Conservation (phyloP, 192 early-diverging fungal genomes). For the Spinellus fusiger region DNA sequence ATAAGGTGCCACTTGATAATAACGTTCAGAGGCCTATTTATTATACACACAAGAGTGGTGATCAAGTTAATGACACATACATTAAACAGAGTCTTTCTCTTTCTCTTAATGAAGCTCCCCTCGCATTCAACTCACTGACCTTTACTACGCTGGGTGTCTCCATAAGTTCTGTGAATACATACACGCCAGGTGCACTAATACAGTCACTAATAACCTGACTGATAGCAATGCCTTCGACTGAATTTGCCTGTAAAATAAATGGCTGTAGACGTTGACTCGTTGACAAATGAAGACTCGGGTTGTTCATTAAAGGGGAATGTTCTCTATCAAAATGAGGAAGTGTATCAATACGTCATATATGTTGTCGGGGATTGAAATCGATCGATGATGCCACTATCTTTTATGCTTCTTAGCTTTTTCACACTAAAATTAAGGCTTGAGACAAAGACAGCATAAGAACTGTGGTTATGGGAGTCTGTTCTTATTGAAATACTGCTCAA, state of each 20-base stretch:
- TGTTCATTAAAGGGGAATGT: no score
- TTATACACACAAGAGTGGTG: no score
- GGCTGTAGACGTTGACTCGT: slow-evolving; percentile 56
- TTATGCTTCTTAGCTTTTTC: no score
- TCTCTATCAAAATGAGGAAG: no score
- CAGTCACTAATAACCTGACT: slow-evolving; percentile 69
- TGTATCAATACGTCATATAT: no score
- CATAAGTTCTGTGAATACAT: slow-evolving; percentile 74
- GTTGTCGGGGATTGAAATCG: no score
- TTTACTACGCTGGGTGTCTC: slow-evolving; percentile 63
- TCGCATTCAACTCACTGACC: slow-evolving; percentile 32
- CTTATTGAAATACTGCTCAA: no score
- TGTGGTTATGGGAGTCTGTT: no score
- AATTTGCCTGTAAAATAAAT: slow-evolving; percentile 69
- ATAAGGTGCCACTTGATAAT: slow-evolving; percentile 47
- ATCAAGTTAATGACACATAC: not conserved
- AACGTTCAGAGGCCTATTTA: slow-evolving; percentile 37
- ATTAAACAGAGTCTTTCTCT: not conserved
- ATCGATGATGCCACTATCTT: no score
- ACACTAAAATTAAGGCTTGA: no score
- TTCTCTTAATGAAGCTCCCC: not conserved
- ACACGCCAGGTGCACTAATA: slow-evolving; percentile 62
- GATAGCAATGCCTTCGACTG: slow-evolving; percentile 67
- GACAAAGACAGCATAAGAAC: no score
- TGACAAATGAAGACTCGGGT: no score